Conservation (phyloP, 2,329 filamentous ascomycete species). For the Ramularia endophylla region DNA sequence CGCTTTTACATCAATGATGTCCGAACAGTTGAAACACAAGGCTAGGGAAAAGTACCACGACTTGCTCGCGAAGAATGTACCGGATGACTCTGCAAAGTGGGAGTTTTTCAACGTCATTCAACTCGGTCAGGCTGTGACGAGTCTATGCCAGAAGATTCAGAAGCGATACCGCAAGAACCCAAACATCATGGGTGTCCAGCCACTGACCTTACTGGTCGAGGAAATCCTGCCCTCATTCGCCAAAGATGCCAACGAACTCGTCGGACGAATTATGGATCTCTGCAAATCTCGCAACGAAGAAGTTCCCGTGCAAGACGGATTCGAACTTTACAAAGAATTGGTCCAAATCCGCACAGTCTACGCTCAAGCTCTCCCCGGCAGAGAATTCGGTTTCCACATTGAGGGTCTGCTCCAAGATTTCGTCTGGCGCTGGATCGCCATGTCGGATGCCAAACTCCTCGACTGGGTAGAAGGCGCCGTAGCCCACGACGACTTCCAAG, state of each 20-base stretch:
- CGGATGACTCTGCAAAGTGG: constrained; percentile 75
- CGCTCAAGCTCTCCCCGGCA: constrained; percentile 61
- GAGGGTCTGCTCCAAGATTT: constrained; percentile 83
- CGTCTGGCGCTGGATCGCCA: constrained; percentile 90
- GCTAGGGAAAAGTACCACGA: constrained; percentile 74
- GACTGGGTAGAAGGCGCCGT: constrained; percentile 86
- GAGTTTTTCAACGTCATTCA: constrained; percentile 86
- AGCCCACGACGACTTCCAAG: constrained; percentile 80
- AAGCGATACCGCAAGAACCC: constrained; percentile 88
- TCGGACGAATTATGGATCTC: constrained; percentile 71
- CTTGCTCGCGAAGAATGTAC: constrained; percentile 73
- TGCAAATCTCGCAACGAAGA: constrained; percentile 65
- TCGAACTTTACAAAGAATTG: constrained; percentile 85
- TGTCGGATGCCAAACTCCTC: constrained; percentile 71
- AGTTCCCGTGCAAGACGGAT: constrained; percentile 84
- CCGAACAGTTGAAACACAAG: constrained; percentile 65
- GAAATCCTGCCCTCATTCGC: constrained; percentile 87
- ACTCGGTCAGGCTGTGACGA: constrained; percentile 78
- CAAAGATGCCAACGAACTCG: constrained; percentile 78
- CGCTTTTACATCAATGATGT: constrained; percentile 65
- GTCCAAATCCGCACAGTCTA: constrained; percentile 80
- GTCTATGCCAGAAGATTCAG: constrained; percentile 79
- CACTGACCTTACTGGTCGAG: constrained; percentile 66
- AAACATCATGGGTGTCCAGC: constrained; percentile 73
- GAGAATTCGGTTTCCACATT: constrained; percentile 78